Evolutionary conservation across 2,329 filamentous ascomycete species (phyloP), one percentile per base, ranked within the genome.

Genomic region (Nemania abortiva): DNA sequence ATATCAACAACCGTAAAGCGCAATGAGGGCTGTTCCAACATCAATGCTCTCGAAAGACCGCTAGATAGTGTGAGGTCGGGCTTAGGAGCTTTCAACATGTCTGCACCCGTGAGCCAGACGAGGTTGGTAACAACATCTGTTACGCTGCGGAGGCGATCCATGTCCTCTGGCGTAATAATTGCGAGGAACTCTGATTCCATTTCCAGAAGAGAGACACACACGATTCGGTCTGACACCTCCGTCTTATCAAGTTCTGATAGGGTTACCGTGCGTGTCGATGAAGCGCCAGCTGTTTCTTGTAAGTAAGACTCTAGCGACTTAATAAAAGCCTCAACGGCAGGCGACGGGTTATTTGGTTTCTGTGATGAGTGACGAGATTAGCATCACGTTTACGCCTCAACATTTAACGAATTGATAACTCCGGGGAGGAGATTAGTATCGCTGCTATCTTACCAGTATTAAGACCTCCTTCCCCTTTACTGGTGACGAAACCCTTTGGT

Each of bases 21-120:
- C 22, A 66, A 37, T 0, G 64, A 34, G 1, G 71, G 71, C 31
- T 73, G 71, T 37, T 73, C 71, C 20, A 73, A 18, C 70, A 70
- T 73, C 6, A 73, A 22, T 2, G 71, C 66, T 0, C 71, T 69
- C 3, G 70, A 70, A 11, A 71, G 47, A 1, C 72, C 72, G 13
- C 18, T 66, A 9, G 62, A 58, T 3, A 74, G 61, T 6, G 70
- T 66, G 3, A 72, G 49, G 45, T 64, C 57, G 2, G 70, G 68
- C 2, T 68, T 56, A 6, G 66, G 49, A 20, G 6, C 29, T 9
- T 47, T 52, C 13, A 70, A 47, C 66, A 72, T 69, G 24, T 64
- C 52, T 6, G 65, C 70, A 0, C 71, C 65, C 1, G 67, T 70
- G 20, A 73, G 6, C 70, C 67, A 72, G 27, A 72, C 0, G 0